phyloP scores from a whole-genome alignment of 257 asterid species.

The Gentiana straminea region DNA sequence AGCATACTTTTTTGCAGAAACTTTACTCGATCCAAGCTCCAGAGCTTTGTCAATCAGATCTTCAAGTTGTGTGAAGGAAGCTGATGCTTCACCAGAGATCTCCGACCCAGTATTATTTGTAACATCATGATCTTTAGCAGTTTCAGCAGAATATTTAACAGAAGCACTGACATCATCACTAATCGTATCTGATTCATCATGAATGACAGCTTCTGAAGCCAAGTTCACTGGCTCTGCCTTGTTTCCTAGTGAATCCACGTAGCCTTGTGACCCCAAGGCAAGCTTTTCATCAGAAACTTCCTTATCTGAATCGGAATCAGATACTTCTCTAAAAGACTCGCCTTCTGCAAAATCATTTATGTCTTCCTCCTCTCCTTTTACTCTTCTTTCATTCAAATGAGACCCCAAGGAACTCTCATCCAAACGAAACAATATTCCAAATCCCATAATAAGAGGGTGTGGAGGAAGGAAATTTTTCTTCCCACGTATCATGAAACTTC shows the following conservation, averaged over 20 bases:
- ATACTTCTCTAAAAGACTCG: conserved; percentile 49
- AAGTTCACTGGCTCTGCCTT: conserved; percentile 14
- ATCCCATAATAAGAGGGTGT: conserved; percentile 93
- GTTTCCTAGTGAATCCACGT: conserved; percentile 22
- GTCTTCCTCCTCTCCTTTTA: conserved; percentile 94
- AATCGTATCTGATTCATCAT: conserved; percentile 19
- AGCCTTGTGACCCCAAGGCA: conserved; percentile 24
- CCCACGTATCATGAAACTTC: conserved; percentile 99
- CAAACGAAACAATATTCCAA: conserved; percentile 86
- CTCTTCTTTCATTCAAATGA: conserved; percentile 96
- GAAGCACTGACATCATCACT: conserved; percentile 20
- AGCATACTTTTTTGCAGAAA: conserved; percentile 49
- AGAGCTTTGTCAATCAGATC: conserved; percentile 92
- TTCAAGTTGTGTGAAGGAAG: conserved; percentile 50
- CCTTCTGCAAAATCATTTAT: conserved; percentile 40
- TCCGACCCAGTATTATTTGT: conserved; percentile 18
- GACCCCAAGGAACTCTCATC: conserved; percentile 97
- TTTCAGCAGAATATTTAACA: conserved; percentile 22
- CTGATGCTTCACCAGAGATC: conserved; percentile 26
- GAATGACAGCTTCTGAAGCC: conserved; percentile 20
- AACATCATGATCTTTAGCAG: conserved; percentile 12
- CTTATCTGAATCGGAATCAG: conserved; percentile 63
- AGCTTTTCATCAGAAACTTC: conserved; percentile 38
- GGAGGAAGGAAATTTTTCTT: conserved; percentile 98
- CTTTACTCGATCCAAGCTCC: conserved; percentile 74